A percentile compares a stretch with the other conserved stretches of the same genome.
phyloP scores from a whole-genome alignment of 2,329 filamentous ascomycete species.

The Sporothrix humicola region DNA sequence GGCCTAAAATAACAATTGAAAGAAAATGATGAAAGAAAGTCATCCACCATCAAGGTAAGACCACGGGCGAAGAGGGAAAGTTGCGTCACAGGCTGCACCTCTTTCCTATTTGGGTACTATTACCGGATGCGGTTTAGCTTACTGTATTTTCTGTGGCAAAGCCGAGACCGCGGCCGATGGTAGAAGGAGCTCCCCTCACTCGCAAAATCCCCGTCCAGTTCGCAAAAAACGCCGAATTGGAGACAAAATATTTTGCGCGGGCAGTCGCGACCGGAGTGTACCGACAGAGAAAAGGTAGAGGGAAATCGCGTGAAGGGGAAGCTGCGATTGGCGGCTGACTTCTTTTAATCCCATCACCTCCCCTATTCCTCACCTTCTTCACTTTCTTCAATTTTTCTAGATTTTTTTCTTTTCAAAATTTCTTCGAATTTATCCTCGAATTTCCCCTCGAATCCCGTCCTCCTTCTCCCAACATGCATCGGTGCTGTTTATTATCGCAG shows the following conservation, averaged over 20 bases:
- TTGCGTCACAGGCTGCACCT: conserved; percentile 23
- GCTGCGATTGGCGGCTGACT: not conserved
- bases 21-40: not conserved
- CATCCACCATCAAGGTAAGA: conserved; percentile 21
- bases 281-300: not conserved
- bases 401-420: not conserved
- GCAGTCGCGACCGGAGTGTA: conserved; percentile 23
- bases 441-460: not conserved
- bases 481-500: not conserved
- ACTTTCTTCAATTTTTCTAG: not conserved
- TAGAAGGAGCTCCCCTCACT: conserved; percentile 6
- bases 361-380: not conserved
- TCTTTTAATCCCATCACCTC: not conserved
- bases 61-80: not conserved
- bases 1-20: not conserved
- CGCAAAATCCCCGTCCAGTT: not conserved
- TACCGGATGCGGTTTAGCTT: conserved; percentile 34
- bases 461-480: no score
- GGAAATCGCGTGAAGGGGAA: not conserved
- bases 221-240: conserved; percentile 18
- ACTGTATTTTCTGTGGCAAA: conserved; percentile 2
- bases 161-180: conserved; percentile 29
- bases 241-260: not conserved
- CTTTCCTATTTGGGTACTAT: conserved; percentile 39
- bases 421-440: not conserved